Conservation (phyloP, 768 basidiomycete genomes). For the Galerina sulciceps region DNA sequence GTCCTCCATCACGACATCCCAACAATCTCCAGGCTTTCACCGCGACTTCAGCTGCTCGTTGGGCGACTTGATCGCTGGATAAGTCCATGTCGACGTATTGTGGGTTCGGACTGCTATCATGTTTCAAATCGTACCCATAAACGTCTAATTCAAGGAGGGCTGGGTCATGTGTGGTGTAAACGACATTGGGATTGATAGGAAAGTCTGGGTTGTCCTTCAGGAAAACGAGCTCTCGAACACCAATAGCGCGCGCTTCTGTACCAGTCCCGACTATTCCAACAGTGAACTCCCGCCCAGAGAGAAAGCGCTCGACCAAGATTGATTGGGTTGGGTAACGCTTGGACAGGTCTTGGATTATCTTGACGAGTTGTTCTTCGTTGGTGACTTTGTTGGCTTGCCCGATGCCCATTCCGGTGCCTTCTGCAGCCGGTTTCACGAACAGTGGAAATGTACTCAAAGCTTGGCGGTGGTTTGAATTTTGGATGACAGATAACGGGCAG, state of each 20-base stretch:
- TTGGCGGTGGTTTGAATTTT: constrained; percentile 11
- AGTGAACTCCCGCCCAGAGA: constrained; percentile 28
- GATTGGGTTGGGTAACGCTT: constrained; percentile 22
- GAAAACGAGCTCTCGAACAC: constrained; percentile 23
- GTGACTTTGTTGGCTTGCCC: constrained; percentile 20
- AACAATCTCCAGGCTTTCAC: constrained; percentile 20
- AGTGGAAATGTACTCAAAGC: constrained; percentile 23
- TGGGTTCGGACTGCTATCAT: constrained; percentile 11
- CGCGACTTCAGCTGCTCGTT: constrained; percentile 14
- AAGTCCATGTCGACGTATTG: constrained; percentile 12
- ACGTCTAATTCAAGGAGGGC: constrained; percentile 18
- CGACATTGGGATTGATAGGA: no score
- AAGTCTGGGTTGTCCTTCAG: background rate
- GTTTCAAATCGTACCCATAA: constrained; percentile 19
- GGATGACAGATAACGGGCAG: constrained; percentile 4
- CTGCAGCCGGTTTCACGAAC: constrained; percentile 26
- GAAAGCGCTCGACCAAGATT: constrained; percentile 27
- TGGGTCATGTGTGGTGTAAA: constrained; percentile 5
- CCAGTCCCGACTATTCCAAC: constrained; percentile 29
- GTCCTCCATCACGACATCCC: constrained; percentile 26
- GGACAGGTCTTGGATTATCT: constrained; percentile 15
- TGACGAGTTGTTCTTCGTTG: constrained; percentile 13
- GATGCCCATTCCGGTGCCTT: constrained; percentile 25
- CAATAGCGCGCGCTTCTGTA: constrained; percentile 17
- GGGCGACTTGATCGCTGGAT: constrained; percentile 11